Base-by-base conservation (phyloP, 148 eudicot species). In the Chenopodium album region DNA sequence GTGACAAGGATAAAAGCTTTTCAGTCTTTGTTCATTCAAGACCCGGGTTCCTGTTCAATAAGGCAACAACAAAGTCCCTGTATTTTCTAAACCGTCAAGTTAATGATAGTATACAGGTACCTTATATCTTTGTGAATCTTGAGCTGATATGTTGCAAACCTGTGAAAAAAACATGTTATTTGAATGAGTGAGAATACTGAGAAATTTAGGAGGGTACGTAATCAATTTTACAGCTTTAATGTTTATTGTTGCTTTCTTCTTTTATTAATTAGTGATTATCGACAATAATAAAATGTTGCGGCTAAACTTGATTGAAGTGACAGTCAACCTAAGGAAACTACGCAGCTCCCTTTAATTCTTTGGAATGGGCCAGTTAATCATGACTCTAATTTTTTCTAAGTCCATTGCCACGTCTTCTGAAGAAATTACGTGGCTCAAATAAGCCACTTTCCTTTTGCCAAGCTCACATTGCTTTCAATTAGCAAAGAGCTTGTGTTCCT, bases 1-100 rank as follows among this genome's bases (percentile, higher is more conserved):
- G 88, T 22, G 98, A 94, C 78, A 85, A 73, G 65, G 94, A 93
- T 71, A 78, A 89, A 81, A 92, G 78, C 60, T 93, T 92, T 89
- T 89, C 95, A 17, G 89, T 93, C 67, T 92, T 67, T 84, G 98
- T 94, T 87, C 98, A 94, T 84, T 92, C 97, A 70, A 88, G 97
- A 83, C 98, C 98, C 80, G 98, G 98, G 22, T 94, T 94, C 85
- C 71, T 94, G 48, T 86, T 94, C 52, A 90, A 79, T 84, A 86
- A 84, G 80, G 89, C 87, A 83, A 93, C 93, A 59, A 93, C 98
- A 77, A 94, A 89, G 89, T 94, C 98, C 79, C 56, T 72, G 0
- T 94, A 84, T 86, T 94, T 94, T 81, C 68, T 93, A 79, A 81
- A 89, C 78, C 98, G 97, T 65, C 98, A 94, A 89, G 87, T 94